Base-by-base conservation (phyloP, 202 grass and related monocot species). In the Eragrostis tef region DNA sequence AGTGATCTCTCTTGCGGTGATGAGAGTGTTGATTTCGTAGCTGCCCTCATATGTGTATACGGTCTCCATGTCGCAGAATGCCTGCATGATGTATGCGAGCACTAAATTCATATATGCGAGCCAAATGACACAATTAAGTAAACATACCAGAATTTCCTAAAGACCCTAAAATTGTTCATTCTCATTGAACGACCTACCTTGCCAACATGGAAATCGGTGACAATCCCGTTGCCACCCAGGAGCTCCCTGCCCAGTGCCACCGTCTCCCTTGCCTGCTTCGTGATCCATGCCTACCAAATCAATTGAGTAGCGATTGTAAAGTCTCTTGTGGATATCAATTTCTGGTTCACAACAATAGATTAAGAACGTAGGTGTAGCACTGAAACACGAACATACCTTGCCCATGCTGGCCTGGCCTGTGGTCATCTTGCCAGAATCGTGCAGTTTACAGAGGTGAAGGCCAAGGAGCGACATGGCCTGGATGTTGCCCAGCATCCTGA, bases 161-260 rank as follows among this genome's bases (percentile, higher is more conserved):
- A 4, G 64, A 67, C 19, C 19, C 8, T 56, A 56, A 21, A 9
- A 56, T 9, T 7, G 7, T 21, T n/a, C 20, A 2, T 39, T 39
- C 19, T n/a, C 2, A 2, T 21, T 1, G 36, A 71, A 26, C 53
- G 3, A 12, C 21, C 5, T 0, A 93, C 87, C 84, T 92, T 92
- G 83, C 78, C 87, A 8, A 92, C 87, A n/a, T 89, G 90, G 66
- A 92, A 92, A 78, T 89, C 81, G 29, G 77, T 86, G 81, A 92
- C 86, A 39, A 92, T 92, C 10, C 86, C 90, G 31, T 92, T 89
- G 57, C 86, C 89, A 22, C 82, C 89, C 1, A 91, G 82, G 31
- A 88, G 84, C 81, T 91, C 86, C 31, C 89, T 53, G 9, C 83
- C 86, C 10, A 92, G 59, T 6, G 86, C 77, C 39, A 89, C 79